These are phyloP conservation scores for Hyaloperonospora brassicae DNA, from an alignment of 352 stramenopile species.

Conservation along the genomic window DNA sequence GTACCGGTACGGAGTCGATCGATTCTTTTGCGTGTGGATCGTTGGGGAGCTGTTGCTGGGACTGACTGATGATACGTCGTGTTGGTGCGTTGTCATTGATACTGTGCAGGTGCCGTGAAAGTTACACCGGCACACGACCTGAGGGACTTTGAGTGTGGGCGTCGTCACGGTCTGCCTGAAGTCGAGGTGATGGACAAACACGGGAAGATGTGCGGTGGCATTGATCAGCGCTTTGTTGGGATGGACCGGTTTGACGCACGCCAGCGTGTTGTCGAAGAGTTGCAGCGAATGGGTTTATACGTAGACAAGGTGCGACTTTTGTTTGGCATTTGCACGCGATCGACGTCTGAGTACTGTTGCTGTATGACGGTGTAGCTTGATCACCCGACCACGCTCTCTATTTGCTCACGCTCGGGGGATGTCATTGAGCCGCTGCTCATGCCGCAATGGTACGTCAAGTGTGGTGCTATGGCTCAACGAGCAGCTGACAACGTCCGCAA, in stretches of 20 bases:
- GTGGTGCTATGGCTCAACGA: conserved; percentile 89
- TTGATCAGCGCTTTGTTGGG: conserved; percentile 84
- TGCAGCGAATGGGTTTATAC: conserved; percentile 82
- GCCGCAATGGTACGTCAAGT: conserved; percentile 99
- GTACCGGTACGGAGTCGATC: conserved; percentile 87
- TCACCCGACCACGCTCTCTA: conserved; percentile 79
- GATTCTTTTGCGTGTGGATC: no score
- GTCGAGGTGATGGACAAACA: conserved; percentile 66
- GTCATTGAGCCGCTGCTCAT: conserved; percentile 98
- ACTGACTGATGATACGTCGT: neutral
- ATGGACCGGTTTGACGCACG: conserved; percentile 94
- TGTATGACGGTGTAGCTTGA: conserved; percentile 31
- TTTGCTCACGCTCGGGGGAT: conserved; percentile 97
- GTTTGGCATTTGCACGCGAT: neutral
- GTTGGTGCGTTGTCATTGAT: neutral
- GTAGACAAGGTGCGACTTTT: conserved; percentile 89
- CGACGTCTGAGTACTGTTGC: no score
- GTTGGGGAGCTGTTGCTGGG: no score
- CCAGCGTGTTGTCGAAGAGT: conserved; percentile 85
- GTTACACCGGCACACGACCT: conserved; percentile 99
- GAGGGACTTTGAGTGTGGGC: conserved; percentile 99
- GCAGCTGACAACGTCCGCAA: conserved; percentile 92
- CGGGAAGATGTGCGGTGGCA: conserved; percentile 55
- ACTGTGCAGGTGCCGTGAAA: conserved; percentile 64
- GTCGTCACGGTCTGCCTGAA: conserved; percentile 88